phyloP scores from a whole-genome alignment of 2,329 filamentous ascomycete genomes.

The Penicillium sp. region DNA sequence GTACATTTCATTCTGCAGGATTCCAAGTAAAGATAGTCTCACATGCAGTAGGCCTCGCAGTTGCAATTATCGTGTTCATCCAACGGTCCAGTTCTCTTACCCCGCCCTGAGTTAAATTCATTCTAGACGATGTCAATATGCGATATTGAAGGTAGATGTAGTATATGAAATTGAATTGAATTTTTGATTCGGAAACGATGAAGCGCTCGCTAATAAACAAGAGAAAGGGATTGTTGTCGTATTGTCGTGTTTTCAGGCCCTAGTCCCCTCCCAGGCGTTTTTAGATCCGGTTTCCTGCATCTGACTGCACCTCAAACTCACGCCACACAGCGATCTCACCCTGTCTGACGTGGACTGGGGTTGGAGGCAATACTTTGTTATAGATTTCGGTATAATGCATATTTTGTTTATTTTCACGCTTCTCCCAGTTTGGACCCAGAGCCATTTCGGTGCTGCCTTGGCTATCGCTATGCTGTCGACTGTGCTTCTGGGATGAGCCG shows the following conservation, averaged over 20 bases:
- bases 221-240: neutral
- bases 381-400: neutral
- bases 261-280: too few relatives aligned
- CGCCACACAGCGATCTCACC: constrained; percentile 4
- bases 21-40: neutral
- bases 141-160: neutral
- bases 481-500: neutral
- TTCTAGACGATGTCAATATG: neutral
- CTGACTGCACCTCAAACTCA: constrained; percentile 7
- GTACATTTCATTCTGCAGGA: neutral
- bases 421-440: neutral
- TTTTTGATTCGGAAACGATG: neutral
- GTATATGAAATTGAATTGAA: neutral
- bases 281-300: neutral
- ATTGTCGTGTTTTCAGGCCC: neutral
- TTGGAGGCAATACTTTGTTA: neutral
- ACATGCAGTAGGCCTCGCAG: neutral
- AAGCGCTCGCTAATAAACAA: neutral
- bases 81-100: neutral
- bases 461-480: neutral
- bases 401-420: neutral
- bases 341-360: neutral
- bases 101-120: neutral
- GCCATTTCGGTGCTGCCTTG: neutral
- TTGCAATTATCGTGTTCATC: neutral